phyloP scores from a whole-genome alignment of 805 yeast genomes.

The Schizosaccharomyces osmophilus region DNA sequence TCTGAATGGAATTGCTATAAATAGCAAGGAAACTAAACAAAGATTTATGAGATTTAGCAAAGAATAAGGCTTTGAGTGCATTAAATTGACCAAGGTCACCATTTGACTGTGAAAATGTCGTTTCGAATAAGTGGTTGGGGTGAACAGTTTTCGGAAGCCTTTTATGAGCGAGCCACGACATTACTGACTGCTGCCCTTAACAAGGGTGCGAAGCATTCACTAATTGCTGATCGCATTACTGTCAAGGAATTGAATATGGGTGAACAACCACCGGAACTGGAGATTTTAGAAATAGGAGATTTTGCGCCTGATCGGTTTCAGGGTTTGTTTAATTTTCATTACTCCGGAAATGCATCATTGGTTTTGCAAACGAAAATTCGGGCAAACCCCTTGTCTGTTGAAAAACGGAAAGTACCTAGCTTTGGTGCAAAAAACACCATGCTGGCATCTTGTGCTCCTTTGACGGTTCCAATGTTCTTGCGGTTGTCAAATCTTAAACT shows the following conservation, averaged over 20 bases:
- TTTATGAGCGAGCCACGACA: conserved; percentile 37
- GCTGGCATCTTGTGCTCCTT: conserved; percentile 36
- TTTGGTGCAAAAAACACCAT: conserved; percentile 42
- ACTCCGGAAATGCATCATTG: conserved; percentile 50
- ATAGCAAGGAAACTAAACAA: too few species aligned
- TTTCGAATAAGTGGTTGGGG: conserved; percentile 21
- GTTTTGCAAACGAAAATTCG: conserved; percentile 58
- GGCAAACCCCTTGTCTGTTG: conserved; percentile 60
- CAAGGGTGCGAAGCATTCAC: conserved; percentile 42
- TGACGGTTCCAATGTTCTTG: conserved; percentile 57
- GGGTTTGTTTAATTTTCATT: conserved; percentile 57
- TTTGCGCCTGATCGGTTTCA: conserved; percentile 50
- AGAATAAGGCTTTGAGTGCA: too few species aligned
- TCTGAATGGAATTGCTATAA: too few species aligned
- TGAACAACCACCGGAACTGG: conserved; percentile 39
- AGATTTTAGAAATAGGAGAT: conserved; percentile 64
- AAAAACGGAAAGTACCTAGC: conserved; percentile 19
- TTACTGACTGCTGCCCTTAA: conserved; percentile 48
- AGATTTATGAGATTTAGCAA: too few species aligned
- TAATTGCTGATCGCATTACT: conserved; percentile 41
- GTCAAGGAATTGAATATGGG: conserved; percentile 56
- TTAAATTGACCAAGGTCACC: too few species aligned
- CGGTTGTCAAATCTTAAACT: conserved; percentile 46
- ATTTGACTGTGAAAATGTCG: not conserved
- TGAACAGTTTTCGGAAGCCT: conserved; percentile 37